Base-by-base conservation (phyloP, 331 rosid genomes). In the Quercus lobata region DNA sequence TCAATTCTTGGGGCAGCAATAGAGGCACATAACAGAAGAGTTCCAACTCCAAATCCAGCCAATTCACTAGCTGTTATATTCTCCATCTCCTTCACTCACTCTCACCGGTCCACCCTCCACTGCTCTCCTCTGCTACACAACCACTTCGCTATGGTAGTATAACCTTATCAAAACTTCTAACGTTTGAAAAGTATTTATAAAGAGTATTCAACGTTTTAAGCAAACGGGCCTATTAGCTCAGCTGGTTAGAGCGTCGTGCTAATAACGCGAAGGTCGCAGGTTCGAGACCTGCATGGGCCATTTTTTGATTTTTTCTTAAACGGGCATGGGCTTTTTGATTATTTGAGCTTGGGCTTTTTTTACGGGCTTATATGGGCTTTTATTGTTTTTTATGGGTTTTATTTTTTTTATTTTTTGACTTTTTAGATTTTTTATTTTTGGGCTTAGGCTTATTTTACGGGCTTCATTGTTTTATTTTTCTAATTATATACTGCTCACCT, bases 221-320 rank as follows among this genome's bases (percentile, higher is more conserved):
- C 18, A 3, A 1, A 9, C 3, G 0, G 97, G 91, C 92, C 90
- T 79, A 90, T 93, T 93, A 86, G 97, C 91, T 93, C 95, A 90
- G 91, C 17, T 91, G 93, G 97, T 91, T 93, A 93, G 92, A 93
- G 91, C 88, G 86, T 94, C 89, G 91, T 92, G 92, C 93, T 94
- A 90, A 92, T 89, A 90, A 94, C 89, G 93, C 89, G 91, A 94
- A 90, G 92, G 96, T 92, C 91, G 86, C 89, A 88, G 96, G 97
- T 92, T 92, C 93, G 96, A 90, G 82, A 94, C 96, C 90, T 90
- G 92, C 87, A 84, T 91, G 85, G 93, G 90, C 97, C 92, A 89
- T 3, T 10, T 58, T 22, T 5, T 12, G 0, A 24, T 22, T 10
- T 57, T 57, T 57, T 57, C 10, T 10, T 11, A 19, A 58, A 6